Evolutionary conservation across 2,329 filamentous ascomycete species (phyloP).

Genomic region (Trichoderma sp.): DNA sequence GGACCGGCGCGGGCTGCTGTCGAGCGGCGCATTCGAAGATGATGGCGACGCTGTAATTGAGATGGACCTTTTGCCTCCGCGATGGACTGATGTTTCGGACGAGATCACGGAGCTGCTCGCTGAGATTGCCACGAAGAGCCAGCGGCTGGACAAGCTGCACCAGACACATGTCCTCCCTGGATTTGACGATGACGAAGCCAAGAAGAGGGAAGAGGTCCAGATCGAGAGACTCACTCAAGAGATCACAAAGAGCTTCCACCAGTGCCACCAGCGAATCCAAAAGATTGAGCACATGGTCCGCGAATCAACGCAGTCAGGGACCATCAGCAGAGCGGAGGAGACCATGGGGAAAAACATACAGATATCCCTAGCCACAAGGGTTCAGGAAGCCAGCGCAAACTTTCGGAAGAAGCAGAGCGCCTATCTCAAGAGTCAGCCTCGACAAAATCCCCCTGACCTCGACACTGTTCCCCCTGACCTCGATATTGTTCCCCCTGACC

Average conservation of each 20-base stretch:
- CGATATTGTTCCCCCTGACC: no score
- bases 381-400: constrained; percentile 85
- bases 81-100: constrained; percentile 94
- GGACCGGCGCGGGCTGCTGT: constrained; percentile 75
- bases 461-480: neutral
- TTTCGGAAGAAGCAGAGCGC: constrained; percentile 98
- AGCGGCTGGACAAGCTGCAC: constrained; percentile 85
- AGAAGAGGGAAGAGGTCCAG: constrained; percentile 79
- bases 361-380: constrained; percentile 79
- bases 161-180: constrained; percentile 96
- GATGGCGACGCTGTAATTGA: constrained; percentile 95
- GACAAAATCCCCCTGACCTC: neutral
- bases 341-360: constrained; percentile 96
- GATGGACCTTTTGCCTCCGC: constrained; percentile 92
- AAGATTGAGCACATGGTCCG: constrained; percentile 82
- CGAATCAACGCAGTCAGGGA: constrained; percentile 70
- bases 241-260: constrained; percentile 85
- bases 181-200: constrained; percentile 92
- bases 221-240: constrained; percentile 89
- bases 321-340: constrained; percentile 79
- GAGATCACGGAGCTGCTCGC: constrained; percentile 82
- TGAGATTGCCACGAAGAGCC: constrained; percentile 77
- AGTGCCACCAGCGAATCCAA: constrained; percentile 86
- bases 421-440: constrained; percentile 78
- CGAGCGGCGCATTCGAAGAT: constrained; percentile 71